Base-by-base conservation (phyloP, 805 yeast species). In the Candida xiaguanensis region DNA sequence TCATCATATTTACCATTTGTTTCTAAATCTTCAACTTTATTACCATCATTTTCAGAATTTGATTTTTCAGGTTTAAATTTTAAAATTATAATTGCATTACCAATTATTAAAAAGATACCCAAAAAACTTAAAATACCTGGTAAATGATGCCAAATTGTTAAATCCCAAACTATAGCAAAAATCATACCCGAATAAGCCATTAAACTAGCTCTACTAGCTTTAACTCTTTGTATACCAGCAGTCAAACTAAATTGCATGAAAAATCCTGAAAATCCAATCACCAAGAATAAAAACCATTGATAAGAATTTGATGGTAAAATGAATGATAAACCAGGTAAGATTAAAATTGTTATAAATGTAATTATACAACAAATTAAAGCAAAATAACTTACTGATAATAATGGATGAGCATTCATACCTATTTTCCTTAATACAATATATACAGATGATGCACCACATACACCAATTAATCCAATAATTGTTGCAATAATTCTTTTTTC, bases 181-280 rank as follows among this genome's bases (percentile, higher is more conserved):
- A 89, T 63, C 70, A 89, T 73, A 52, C 82, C 86, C 2, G 89
- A 72, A 56, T 90, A 90, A 2, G 75, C 64, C 78, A 87, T 80
- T 44, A 85, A 71, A 9, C 90, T 72, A 0, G 89, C 86, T 41
- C 85, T 72, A 3, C 88, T 79, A 0, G 96, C 95, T 38, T 68
- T 66, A 46, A 85, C 95, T 39, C 86, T 68, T 56, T 87, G 95
- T 36, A 89, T 74, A 1, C 96, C 96, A 7, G 86, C 78, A 0
- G 96, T 85, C 34, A 85, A 60, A 26, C 82, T 63, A 51, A 80
- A 81, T 58, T 90, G 96, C 81, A 83, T 84, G 43, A 80, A 61
- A 59, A 89, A 90, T 0, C 97, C 97, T 38, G 85, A 72, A 2
- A 82, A 44, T 2, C 96, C 95, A 42, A 87, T 71, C 16, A 72